A percentile compares a stretch with the other conserved stretches of the same genome.
phyloP scores from a whole-genome alignment of 2,329 filamentous ascomycete species.

The Tolypocladium sp. region DNA sequence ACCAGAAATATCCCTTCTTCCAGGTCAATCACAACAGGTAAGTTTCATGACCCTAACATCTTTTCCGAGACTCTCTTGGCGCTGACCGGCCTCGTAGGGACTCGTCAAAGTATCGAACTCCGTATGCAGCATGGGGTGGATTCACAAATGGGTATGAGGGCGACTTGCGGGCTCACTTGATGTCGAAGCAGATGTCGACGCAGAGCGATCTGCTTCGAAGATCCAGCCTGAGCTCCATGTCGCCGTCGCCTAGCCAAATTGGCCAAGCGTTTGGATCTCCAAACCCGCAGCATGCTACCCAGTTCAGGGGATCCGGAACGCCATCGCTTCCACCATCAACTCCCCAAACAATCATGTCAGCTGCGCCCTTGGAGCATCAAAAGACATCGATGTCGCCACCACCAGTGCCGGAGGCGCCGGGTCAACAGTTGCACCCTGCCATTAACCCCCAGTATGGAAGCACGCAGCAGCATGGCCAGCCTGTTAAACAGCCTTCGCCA shows the following conservation, averaged over 20 bases:
- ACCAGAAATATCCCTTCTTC: slow-evolving; percentile 49
- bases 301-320: not conserved
- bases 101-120: slow-evolving; percentile 47
- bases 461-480: not conserved
- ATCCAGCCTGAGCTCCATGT: slow-evolving; percentile 6
- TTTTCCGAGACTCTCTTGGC: not conserved
- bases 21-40: slow-evolving; percentile 52
- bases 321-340: not conserved
- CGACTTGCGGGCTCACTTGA: slow-evolving; percentile 35
- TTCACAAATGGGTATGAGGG: slow-evolving; percentile 55
- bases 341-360: not conserved
- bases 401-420: not conserved
- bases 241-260: not conserved
- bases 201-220: slow-evolving; percentile 18
- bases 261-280: not conserved
- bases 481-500: not conserved
- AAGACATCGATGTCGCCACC: slow-evolving; percentile 5
- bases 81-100: slow-evolving; percentile 29
- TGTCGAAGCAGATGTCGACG: slow-evolving; percentile 25
- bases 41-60: slow-evolving; percentile 5
- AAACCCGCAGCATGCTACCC: not conserved
- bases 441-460: not conserved
- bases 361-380: slow-evolving; percentile 5
- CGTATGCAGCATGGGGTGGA: slow-evolving; percentile 46
- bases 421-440: not conserved